Conservation (phyloP, 345 rosid species). For the Luvunga scandens region DNA sequence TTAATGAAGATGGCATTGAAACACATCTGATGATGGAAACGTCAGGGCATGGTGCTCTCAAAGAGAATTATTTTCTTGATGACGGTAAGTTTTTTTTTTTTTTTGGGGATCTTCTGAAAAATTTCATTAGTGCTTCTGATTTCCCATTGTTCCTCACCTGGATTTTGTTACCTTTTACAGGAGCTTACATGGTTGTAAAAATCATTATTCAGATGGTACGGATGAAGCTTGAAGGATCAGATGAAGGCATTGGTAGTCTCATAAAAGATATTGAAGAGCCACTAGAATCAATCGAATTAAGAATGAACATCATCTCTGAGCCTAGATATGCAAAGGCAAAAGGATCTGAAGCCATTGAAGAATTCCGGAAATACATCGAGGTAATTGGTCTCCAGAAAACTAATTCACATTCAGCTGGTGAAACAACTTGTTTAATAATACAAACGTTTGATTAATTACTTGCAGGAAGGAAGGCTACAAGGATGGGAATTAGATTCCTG, state of each 20-base stretch:
- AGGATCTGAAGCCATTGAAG: constrained; percentile 70
- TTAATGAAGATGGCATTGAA: constrained; percentile 72
- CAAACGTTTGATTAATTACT: neutral
- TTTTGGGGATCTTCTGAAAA: no score
- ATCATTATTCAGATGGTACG: constrained; percentile 86
- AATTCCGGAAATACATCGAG: constrained; percentile 62
- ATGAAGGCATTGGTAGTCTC: constrained; percentile 70
- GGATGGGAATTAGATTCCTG: constrained; percentile 90
- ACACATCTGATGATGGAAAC: constrained; percentile 98
- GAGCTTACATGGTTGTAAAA: constrained; percentile 94
- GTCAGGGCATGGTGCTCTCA: constrained; percentile 92
- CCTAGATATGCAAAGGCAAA: constrained; percentile 70
- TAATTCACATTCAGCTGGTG: neutral
- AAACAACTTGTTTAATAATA: neutral
- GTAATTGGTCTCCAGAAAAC: constrained; percentile 23
- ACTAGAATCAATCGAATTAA: constrained; percentile 52
- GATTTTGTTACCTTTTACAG: constrained; percentile 24
- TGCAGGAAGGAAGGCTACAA: constrained; percentile 58
- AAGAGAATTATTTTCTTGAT: constrained; percentile 86
- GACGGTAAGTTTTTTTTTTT: constrained; percentile 44
- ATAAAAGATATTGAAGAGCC: constrained; percentile 81
- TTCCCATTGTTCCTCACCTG: neutral
- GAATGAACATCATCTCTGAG: constrained; percentile 72
- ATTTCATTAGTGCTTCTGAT: neutral
- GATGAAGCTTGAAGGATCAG: constrained; percentile 65